phyloP scores from a whole-genome alignment of 768 basidiomycete species.

The Boletus sensibilis region DNA sequence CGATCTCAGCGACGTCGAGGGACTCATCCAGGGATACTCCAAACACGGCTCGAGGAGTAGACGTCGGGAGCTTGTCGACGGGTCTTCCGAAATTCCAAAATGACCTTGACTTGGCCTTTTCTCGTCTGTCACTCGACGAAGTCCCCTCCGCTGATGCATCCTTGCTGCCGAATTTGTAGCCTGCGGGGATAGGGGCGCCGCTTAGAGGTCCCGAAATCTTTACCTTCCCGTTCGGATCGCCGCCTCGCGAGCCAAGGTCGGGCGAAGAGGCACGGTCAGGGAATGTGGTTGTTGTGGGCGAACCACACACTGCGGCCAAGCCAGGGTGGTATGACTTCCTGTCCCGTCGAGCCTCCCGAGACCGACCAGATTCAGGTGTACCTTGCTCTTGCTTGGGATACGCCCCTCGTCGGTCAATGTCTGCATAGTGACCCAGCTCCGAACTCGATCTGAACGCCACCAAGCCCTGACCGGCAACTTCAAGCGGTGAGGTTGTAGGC shows the following conservation, averaged over 20 bases:
- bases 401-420: conserved; percentile 44
- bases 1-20: conserved; percentile 85
- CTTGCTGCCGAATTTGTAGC: conserved; percentile 88
- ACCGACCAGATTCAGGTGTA: conserved; percentile 56
- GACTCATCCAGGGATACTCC: conserved; percentile 86
- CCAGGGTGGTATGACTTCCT: conserved; percentile 68
- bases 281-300: conserved; percentile 40
- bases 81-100: conserved; percentile 91
- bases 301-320: conserved; percentile 47
- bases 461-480: conserved; percentile 30
- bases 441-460: conserved; percentile 63
- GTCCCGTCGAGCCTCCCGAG: conserved; percentile 48
- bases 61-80: conserved; percentile 42
- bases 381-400: conserved; percentile 40
- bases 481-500: conserved; percentile 48
- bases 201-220: conserved; percentile 91
- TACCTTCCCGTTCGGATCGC: conserved; percentile 59
- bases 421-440: conserved; percentile 78
- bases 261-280: conserved; percentile 40
- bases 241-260: conserved; percentile 50
- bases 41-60: conserved; percentile 74
- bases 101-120: conserved; percentile 88
- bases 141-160: conserved; percentile 49
- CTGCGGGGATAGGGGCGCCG: conserved; percentile 80
- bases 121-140: conserved; percentile 64